These are phyloP conservation scores for Saccharomyces hybrid DNA, from an alignment of 1,139 yeast genomes.

Conservation along the genomic window DNA sequence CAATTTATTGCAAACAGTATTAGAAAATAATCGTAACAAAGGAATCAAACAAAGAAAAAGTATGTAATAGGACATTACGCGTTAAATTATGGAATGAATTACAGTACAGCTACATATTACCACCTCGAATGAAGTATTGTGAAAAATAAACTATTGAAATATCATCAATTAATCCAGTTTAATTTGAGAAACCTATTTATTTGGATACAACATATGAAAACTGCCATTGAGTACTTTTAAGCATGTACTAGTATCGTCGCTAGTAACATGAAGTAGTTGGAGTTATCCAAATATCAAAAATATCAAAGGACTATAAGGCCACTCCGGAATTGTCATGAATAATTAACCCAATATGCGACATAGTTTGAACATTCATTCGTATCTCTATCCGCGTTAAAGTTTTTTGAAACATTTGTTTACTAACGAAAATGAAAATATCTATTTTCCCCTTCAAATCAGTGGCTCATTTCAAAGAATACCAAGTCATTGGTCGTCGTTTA, in stretches of 20 bases:
- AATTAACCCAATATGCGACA: too few species aligned
- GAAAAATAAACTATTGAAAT: background rate
- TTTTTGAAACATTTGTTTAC: constrained; percentile 1
- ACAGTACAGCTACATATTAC: background rate
- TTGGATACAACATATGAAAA: background rate
- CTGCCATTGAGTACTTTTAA: background rate
- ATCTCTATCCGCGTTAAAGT: background rate
- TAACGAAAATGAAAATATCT: constrained; percentile 7
- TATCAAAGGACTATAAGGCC: too few species aligned
- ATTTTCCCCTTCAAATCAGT: constrained; percentile 33
- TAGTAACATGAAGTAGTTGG: too few species aligned
- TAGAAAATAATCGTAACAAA: background rate
- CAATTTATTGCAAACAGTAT: background rate
- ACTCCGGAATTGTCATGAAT: too few species aligned
- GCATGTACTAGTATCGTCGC: too few species aligned
- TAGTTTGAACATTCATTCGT: too few species aligned
- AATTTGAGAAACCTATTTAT: background rate
- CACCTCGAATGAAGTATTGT: background rate
- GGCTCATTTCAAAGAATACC: constrained; percentile 98
- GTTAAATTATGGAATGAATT: background rate
- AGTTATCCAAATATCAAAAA: too few species aligned
- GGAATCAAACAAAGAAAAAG: background rate
- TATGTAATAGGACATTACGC: background rate
- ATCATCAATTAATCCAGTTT: background rate
- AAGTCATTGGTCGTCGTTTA: constrained; percentile 99